Conservation (phyloP, 2,329 filamentous ascomycete genomes). For the Aspergillus glaucus region DNA sequence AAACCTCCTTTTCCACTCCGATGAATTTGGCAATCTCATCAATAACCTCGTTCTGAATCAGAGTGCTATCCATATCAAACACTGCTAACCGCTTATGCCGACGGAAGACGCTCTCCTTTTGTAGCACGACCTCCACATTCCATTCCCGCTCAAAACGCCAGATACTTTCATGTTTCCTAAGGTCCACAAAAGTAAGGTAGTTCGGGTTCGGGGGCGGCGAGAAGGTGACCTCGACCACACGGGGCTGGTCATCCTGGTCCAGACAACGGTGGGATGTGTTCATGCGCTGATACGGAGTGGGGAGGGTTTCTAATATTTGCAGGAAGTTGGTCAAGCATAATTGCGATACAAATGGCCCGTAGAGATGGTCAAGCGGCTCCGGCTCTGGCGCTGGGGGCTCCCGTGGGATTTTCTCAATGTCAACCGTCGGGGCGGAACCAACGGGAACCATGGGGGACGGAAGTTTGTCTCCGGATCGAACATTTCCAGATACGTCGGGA, state of each 20-base stretch:
- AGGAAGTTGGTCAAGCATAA: slow-evolving; percentile 52
- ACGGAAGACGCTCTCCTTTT: slow-evolving; percentile 66
- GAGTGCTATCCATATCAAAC: slow-evolving; percentile 97
- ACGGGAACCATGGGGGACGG: slow-evolving; percentile 36
- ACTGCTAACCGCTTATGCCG: slow-evolving; percentile 80
- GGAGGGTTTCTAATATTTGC: slow-evolving; percentile 44
- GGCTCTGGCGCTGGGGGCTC: slow-evolving; percentile 50
- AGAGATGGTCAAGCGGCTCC: slow-evolving; percentile 50
- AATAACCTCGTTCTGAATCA: slow-evolving; percentile 96
- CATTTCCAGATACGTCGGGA: slow-evolving; percentile 40
- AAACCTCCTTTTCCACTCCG: slow-evolving; percentile 74
- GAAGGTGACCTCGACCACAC: slow-evolving; percentile 49
- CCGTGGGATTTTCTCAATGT: slow-evolving; percentile 48
- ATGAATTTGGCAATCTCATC: slow-evolving; percentile 85
- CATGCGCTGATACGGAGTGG: slow-evolving; percentile 45
- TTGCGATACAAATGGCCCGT: slow-evolving; percentile 50
- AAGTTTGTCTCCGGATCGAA: slow-evolving; percentile 30
- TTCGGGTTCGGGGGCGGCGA: slow-evolving; percentile 44
- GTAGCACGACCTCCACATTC: slow-evolving; percentile 79
- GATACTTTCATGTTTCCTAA: slow-evolving; percentile 74
- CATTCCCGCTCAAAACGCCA: slow-evolving; percentile 81
- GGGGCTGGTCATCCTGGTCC: slow-evolving; percentile 42
- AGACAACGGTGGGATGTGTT: slow-evolving; percentile 45
- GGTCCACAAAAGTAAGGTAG: slow-evolving; percentile 54
- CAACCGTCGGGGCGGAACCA: slow-evolving; percentile 46